A percentile compares a stretch with the other conserved stretches of the same genome.
Conservation (phyloP, 176 grass and related monocot species). For the Oryza coarctata region DNA sequence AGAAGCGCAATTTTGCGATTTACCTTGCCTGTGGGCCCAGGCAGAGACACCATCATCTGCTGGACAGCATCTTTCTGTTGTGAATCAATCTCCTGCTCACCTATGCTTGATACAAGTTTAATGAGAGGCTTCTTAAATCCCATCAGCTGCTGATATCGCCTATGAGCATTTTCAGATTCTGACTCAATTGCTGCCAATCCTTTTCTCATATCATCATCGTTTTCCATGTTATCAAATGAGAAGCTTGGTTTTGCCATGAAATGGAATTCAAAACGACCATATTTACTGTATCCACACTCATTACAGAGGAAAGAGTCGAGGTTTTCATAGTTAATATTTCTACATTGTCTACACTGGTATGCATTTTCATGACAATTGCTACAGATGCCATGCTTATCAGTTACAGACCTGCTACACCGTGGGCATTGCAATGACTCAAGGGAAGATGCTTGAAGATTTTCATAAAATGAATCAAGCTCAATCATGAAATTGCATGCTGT, state of each 20-base stretch:
- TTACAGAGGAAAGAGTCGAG: constrained; percentile 99
- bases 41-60: constrained; percentile 99
- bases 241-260: constrained; percentile 99
- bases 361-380: constrained; percentile 99
- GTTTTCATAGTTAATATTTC: constrained; percentile 99
- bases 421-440: constrained; percentile 97
- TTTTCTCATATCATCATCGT: constrained; percentile 98
- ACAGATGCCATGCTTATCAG: constrained; percentile 97
- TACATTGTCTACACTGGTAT: constrained; percentile 93
- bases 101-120: constrained; percentile 95
- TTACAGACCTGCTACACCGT: constrained; percentile 89
- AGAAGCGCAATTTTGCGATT: constrained; percentile 96
- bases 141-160: constrained; percentile 93
- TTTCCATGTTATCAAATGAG: constrained; percentile 99
- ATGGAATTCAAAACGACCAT: constrained; percentile 99
- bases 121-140: constrained; percentile 98
- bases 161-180: constrained; percentile 97
- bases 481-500: constrained; percentile 99
- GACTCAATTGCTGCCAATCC: constrained; percentile 91
- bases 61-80: constrained; percentile 98
- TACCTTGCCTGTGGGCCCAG: constrained; percentile 94
- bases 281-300: constrained; percentile 99
- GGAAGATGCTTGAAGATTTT: constrained; percentile 99
- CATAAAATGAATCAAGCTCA: constrained; percentile 97
- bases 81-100: constrained; percentile 90